A percentile compares a stretch with the other conserved stretches of the same genome.
Evolutionary conservation across 75 land plant genomes (phyloP).

Genomic region (Isoetes taiwanensis): DNA sequence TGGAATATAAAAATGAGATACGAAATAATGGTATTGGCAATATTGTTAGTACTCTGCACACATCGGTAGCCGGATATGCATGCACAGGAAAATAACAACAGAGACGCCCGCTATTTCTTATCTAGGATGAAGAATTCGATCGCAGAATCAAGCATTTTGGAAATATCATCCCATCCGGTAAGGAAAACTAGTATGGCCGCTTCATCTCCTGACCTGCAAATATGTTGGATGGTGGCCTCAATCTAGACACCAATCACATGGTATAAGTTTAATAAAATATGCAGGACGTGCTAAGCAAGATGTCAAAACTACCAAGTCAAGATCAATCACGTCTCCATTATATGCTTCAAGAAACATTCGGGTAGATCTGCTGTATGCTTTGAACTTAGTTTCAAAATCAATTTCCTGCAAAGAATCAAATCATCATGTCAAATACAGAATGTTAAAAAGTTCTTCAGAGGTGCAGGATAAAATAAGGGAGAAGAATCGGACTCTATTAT

Average conservation of each 20-base stretch:
- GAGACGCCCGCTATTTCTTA: too few relatives aligned
- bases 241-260: conserved; percentile 49
- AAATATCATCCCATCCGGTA: conserved; percentile 99
- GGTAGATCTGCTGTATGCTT: conserved; percentile 40
- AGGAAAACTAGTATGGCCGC: conserved; percentile 93
- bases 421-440: too few relatives aligned
- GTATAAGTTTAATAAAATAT: too few relatives aligned
- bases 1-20: too few relatives aligned
- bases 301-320: conserved; percentile 79
- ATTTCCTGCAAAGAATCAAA: conserved; percentile 51
- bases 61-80: too few relatives aligned
- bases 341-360: conserved; percentile 65
- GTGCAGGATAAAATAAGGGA: too few relatives aligned
- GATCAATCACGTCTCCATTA: conserved; percentile 58
- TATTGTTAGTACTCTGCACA: too few relatives aligned
- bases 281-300: too few relatives aligned
- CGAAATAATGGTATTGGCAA: too few relatives aligned
- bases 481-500: too few relatives aligned
- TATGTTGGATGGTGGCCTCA: conserved; percentile 70
- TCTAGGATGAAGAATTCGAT: conserved; percentile 51
- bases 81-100: too few relatives aligned
- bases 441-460: too few relatives aligned
- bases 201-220: conserved; percentile 55
- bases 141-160: conserved; percentile 64
- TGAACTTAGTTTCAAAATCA: conserved; percentile 54